Base-by-base conservation (phyloP, 1,284 basidiomycete species). In the Boletellus deceptivus region DNA sequence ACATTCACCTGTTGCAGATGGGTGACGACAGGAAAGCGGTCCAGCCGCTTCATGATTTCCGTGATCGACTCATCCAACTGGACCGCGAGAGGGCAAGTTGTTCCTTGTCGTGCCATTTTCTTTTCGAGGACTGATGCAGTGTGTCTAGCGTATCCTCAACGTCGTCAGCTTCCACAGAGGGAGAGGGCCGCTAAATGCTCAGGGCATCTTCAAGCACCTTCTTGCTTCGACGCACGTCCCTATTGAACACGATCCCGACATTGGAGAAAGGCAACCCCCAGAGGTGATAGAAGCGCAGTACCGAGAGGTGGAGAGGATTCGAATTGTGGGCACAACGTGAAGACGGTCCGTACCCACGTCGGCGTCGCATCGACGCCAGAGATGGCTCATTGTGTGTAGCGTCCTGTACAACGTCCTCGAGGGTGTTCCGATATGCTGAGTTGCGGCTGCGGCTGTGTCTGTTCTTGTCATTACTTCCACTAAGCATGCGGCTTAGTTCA, bases 1-100 rank as follows among this genome's bases (percentile, higher is more conserved):
- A 56, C 1, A 57, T 67, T 16, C 59, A 63, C 27, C 35, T 67
- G 8, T 20, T 63, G 35, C 64, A 63, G 46, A 61, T 63, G 58
- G 61, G 61, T 2, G 54, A 59, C 0, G 60, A 63, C 33, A 59
- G 63, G 42, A 67, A 43, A 17, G 62, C 46, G 7, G 54, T 65
- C 42, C 40, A 48, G 42, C 64, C 63, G 2, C 52, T 67, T 8
- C 50, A 63, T 6, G 61, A 63, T 43, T 55, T 63, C 46, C 53
- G 56, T 22, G 63, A 67, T 27, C 53, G 47, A 29, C 31, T 65
- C 11, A 52, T 46, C 5, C 49, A 53, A 24, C 44, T 46, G 24
- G 63, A 65, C 36, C 45, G 44, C 10, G 49, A 57, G 18, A 59
- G 62, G 47, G 63, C 35, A 25, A 14, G 58, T 49, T 14, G 18